Conservation (phyloP, 805 yeast genomes). For the Yarrowia porcina region DNA sequence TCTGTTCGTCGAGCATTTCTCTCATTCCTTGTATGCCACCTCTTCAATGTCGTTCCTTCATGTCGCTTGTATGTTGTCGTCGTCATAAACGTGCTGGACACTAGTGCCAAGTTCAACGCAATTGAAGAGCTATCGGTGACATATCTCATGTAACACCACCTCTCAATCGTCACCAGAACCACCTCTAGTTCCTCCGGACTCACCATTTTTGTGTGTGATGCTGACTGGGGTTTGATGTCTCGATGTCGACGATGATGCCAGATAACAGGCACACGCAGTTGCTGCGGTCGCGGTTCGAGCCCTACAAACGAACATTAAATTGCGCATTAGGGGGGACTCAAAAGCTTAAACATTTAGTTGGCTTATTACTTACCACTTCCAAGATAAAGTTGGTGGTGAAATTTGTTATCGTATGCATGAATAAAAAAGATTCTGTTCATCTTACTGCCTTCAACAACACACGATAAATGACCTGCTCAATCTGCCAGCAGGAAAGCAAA, state of each 20-base stretch:
- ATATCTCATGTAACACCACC: neutral
- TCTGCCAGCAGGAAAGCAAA: constrained; percentile 49
- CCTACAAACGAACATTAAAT: neutral
- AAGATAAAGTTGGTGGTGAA: constrained; percentile 1
- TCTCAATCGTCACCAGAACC: too few species aligned
- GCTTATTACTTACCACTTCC: neutral
- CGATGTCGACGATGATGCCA: constrained; percentile 23
- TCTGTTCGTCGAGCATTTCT: too few species aligned
- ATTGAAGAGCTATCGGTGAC: neutral
- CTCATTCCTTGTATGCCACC: too few species aligned
- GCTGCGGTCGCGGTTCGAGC: constrained; percentile 2
- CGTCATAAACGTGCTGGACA: neutral
- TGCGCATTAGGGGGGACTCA: neutral
- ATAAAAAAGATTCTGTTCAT: neutral
- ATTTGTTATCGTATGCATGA: constrained; percentile 23
- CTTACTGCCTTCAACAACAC: neutral
- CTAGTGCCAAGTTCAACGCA: neutral
- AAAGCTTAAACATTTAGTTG: neutral
- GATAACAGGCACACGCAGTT: constrained; percentile 18
- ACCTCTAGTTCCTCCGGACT: too few species aligned
- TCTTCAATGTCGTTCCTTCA: neutral
- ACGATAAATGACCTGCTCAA: constrained; percentile 42
- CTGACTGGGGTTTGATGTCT: neutral
- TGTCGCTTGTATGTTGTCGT: neutral
- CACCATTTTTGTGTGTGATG: constrained; percentile 17